phyloP scores from a whole-genome alignment of 75 land plant species.

The Cryptomeria japonica region DNA sequence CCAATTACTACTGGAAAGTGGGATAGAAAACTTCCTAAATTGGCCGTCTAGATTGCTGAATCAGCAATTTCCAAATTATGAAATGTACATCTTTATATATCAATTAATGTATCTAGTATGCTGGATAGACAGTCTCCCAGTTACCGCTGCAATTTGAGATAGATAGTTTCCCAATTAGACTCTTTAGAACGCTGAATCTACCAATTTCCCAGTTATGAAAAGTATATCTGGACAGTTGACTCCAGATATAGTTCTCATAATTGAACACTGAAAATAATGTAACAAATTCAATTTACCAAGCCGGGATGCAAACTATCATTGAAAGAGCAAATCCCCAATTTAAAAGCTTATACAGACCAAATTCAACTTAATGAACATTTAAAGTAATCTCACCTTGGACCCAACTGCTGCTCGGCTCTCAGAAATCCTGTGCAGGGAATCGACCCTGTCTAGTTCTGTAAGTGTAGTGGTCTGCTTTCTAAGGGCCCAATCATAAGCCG shows the following conservation, averaged over 20 bases:
- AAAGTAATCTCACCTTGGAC: constrained; percentile 17
- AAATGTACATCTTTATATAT: no score
- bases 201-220: no score
- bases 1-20: not conserved
- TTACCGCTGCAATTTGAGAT: no score
- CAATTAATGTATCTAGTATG: not conserved
- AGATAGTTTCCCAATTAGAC: not conserved
- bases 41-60: not conserved
- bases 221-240: no score
- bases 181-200: no score
- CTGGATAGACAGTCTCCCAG: no score
- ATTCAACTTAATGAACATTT: not conserved
- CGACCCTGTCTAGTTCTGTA: constrained; percentile 65
- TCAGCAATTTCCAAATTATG: no score
- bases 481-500: constrained; percentile 75
- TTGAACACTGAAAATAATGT: no score
- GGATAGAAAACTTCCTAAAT: not conserved
- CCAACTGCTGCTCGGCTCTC: constrained; percentile 60
- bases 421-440: constrained; percentile 44
- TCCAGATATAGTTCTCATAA: no score
- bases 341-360: not conserved
- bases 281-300: no score
- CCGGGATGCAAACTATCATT: no score
- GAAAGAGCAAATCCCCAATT: not conserved
- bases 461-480: constrained; percentile 52